These are phyloP conservation scores for Neopestalotiopsis sp. DNA, from an alignment of 2,329 filamentous ascomycete genomes.

Conservation along the genomic window DNA sequence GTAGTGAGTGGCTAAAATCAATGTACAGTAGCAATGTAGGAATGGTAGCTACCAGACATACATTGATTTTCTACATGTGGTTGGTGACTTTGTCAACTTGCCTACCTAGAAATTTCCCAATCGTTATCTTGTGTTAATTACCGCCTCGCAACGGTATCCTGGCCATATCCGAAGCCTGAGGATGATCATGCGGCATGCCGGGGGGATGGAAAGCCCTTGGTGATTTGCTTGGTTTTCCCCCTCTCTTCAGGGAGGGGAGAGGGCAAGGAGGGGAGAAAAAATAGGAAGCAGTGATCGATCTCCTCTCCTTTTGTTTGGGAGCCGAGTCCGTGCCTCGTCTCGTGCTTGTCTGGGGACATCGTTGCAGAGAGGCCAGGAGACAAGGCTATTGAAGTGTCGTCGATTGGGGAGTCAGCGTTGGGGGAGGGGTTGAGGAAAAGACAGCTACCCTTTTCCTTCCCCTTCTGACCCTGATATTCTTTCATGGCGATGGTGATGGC, in stretches of 20 bases:
- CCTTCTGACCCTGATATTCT: not conserved
- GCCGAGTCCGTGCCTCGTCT: not conserved
- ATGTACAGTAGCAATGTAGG: no score
- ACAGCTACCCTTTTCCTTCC: not conserved
- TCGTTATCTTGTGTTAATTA: conserved; percentile 9
- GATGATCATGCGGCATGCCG: conserved; percentile 3
- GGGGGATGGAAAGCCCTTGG: not conserved
- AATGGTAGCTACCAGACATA: not conserved
- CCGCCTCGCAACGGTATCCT: conserved; percentile 12
- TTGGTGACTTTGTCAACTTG: not conserved
- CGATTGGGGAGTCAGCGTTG: not conserved
- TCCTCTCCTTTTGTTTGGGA: not conserved
- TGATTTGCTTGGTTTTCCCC: not conserved
- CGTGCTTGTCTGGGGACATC: not conserved
- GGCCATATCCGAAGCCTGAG: not conserved
- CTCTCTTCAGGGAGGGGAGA: not conserved
- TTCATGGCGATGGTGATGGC: no score
- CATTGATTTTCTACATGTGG: not conserved
- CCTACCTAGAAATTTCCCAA: not conserved
- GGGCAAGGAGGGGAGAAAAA: not conserved
- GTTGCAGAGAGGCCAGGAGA: not conserved
- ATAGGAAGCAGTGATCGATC: not conserved
- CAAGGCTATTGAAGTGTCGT: not conserved
- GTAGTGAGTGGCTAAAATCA: not conserved
- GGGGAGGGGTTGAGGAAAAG: not conserved